Conservation (phyloP, 257 asterid species). For the Solanum chaucha region DNA sequence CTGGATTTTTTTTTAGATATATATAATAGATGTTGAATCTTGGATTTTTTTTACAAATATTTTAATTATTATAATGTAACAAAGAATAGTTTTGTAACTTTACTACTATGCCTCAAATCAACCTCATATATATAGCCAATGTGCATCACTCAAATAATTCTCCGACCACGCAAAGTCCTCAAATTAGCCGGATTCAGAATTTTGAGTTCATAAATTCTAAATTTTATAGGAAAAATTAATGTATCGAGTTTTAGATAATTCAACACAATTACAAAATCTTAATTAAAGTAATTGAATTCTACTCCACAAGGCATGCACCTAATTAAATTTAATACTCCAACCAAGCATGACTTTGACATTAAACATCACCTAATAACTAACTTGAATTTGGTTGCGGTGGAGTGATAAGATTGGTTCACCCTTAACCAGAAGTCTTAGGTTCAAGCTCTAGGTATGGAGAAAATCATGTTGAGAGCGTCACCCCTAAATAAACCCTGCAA, state of each 20-base stretch:
- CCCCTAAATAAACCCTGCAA: accelerated
- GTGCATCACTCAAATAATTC: neutral
- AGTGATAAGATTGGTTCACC: no score
- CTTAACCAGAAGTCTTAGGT: no score
- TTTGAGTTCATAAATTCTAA: neutral
- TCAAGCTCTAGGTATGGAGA: no score
- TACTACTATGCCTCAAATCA: neutral
- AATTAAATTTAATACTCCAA: neutral
- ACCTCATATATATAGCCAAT: neutral
- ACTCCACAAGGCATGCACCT: neutral
- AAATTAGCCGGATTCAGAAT: neutral
- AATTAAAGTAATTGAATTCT: neutral
- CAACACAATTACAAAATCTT: neutral
- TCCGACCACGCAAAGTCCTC: neutral
- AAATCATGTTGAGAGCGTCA: accelerated
- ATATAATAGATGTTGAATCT: no score
- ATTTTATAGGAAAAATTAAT: neutral
- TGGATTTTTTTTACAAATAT: neutral
- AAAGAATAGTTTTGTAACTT: neutral
- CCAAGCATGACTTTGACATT: neutral
- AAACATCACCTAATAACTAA: neutral
- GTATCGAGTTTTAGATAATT: neutral
- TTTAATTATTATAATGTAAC: neutral
- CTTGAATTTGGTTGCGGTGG: no score
- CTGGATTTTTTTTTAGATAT: neutral